These are phyloP conservation scores for Colletotrichum sp. DNA, from an alignment of 2,329 filamentous ascomycete species.

Conservation along the genomic window DNA sequence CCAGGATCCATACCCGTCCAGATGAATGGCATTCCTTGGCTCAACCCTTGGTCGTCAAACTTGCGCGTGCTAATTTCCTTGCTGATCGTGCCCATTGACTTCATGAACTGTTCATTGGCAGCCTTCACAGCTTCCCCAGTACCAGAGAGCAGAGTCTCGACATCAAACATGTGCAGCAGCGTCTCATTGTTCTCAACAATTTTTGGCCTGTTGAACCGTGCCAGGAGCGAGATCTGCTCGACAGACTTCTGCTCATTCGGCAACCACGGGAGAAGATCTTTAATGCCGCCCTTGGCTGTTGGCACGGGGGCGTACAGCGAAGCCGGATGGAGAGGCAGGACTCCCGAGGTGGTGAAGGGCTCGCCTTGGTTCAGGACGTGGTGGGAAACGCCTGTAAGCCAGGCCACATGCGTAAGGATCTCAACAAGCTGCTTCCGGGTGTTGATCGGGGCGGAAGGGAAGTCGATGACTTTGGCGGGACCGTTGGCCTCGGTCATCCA, in stretches of 20 bases:
- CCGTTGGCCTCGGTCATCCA: not conserved
- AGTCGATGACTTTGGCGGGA: not conserved
- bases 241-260: not conserved
- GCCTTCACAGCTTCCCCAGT: not conserved
- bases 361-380: not conserved
- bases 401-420: not conserved
- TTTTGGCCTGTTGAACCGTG: not conserved
- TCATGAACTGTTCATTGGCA: not conserved
- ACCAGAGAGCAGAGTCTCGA: not conserved
- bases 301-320: not conserved
- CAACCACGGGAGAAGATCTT: not conserved
- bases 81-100: not conserved
- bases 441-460: not conserved
- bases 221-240: not conserved
- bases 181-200: not conserved
- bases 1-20: conserved; percentile 24
- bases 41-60: conserved; percentile 47
- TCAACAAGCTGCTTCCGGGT: not conserved
- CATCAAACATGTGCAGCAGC: not conserved
- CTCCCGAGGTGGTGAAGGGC: not conserved
- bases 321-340: not conserved
- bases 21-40: conserved; percentile 52
- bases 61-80: conserved; percentile 18
- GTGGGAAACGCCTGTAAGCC: not conserved
- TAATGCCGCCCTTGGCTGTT: not conserved